phyloP scores from a whole-genome alignment of 768 basidiomycete species.

The Pleurotus sapidus region DNA sequence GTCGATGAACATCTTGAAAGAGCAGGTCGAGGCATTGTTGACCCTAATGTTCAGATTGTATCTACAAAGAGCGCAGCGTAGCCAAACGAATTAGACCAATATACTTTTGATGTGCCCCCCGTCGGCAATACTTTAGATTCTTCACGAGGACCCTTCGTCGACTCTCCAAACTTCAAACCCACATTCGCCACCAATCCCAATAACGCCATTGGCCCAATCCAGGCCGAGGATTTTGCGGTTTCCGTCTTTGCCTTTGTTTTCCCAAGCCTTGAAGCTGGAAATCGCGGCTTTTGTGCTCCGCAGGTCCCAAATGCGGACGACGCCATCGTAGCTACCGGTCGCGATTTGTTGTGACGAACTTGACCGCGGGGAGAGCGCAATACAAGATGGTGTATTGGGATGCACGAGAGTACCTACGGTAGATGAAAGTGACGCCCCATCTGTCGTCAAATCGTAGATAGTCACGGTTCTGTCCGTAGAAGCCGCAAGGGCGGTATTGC shows the following conservation, averaged over 20 bases:
- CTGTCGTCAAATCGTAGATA: constrained; percentile 62
- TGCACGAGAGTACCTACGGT: constrained; percentile 47
- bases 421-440: constrained; percentile 27
- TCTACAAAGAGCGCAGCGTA: background rate
- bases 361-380: constrained; percentile 29
- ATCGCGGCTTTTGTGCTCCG: constrained; percentile 65
- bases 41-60: background rate
- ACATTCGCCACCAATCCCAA: constrained; percentile 61
- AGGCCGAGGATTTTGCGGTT: constrained; percentile 54
- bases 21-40: constrained; percentile 45
- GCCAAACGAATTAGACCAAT: no score
- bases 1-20: constrained; percentile 72
- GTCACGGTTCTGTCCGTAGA: constrained; percentile 76
- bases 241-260: constrained; percentile 32
- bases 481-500: constrained; percentile 49
- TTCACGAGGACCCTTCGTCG: constrained; percentile 25
- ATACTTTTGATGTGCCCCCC: no score
- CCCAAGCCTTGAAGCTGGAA: constrained; percentile 61
- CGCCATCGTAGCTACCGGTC: constrained; percentile 77
- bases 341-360: constrained; percentile 48
- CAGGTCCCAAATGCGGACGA: constrained; percentile 76
- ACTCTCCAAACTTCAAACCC: constrained; percentile 66
- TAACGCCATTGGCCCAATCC: constrained; percentile 64
- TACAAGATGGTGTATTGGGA: constrained; percentile 64
- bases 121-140: no score